phyloP scores from a whole-genome alignment of 306 rosid species.

The Vigna mungo region DNA sequence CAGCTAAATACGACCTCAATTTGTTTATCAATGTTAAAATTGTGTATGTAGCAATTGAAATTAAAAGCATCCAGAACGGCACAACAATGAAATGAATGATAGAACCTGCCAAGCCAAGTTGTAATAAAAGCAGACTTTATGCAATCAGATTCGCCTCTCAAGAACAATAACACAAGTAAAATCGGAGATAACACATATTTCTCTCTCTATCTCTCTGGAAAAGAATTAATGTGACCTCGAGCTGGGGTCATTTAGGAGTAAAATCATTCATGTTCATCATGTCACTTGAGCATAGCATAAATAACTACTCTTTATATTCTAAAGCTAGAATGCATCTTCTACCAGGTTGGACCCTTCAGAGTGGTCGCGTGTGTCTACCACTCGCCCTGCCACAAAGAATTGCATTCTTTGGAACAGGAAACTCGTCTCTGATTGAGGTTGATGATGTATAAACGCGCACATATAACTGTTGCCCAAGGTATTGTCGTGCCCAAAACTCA shows the following conservation, averaged over 20 bases:
- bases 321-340: constrained; percentile 49
- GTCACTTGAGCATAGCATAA: constrained; percentile 28
- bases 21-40: too few relatives aligned
- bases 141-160: constrained; percentile 38
- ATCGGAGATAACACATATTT: constrained; percentile 38
- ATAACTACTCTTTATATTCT: constrained; percentile 40
- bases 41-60: background rate
- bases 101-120: background rate
- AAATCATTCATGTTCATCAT: constrained; percentile 39
- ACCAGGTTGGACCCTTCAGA: constrained; percentile 48
- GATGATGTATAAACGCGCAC: constrained; percentile 81
- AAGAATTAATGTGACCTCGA: constrained; percentile 90
- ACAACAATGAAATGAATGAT: constrained; percentile 27
- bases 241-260: constrained; percentile 65
- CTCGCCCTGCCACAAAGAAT: constrained; percentile 83
- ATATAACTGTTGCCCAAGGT: constrained; percentile 89
- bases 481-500: constrained; percentile 96
- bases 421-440: constrained; percentile 87
- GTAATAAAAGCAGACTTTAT: background rate
- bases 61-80: background rate
- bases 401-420: constrained; percentile 92
- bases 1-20: too few relatives aligned
- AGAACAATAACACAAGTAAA: constrained; percentile 27
- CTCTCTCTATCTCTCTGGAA: constrained; percentile 31
- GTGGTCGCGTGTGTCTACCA: constrained; percentile 88